Evolutionary conservation across 2,329 filamentous ascomycete genomes (phyloP).

Genomic region (Piedraia hortae): DNA sequence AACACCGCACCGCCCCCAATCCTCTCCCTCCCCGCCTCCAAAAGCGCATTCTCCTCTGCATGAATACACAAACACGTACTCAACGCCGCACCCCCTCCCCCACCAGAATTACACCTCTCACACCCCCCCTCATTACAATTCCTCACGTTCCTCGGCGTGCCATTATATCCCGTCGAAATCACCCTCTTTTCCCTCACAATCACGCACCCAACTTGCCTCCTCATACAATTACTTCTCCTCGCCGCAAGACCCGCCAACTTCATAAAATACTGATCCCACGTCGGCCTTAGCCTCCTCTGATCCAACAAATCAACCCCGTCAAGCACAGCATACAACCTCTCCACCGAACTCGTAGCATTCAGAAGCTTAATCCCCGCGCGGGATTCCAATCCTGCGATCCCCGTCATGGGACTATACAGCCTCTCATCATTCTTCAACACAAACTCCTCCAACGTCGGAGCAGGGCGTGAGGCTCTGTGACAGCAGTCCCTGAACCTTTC

Average conservation of each 20-base stretch:
- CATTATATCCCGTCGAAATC: constrained; percentile 90
- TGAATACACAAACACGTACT: constrained; percentile 89
- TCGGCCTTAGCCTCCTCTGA: constrained; percentile 53
- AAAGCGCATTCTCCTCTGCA: constrained; percentile 85
- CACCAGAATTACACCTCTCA: constrained; percentile 43
- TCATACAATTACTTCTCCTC: constrained; percentile 91
- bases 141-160: constrained; percentile 62
- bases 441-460: constrained; percentile 30
- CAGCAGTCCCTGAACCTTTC: constrained; percentile 40
- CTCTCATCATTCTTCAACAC: constrained; percentile 41
- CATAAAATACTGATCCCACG: constrained; percentile 98
- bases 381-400: constrained; percentile 50
- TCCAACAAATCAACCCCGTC: constrained; percentile 49
- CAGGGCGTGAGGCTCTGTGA: constrained; percentile 15
- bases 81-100: constrained; percentile 39
- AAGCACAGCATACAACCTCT: constrained; percentile 45
- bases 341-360: constrained; percentile 50
- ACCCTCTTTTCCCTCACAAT: constrained; percentile 66
- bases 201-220: constrained; percentile 81
- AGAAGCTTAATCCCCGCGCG: constrained; percentile 62
- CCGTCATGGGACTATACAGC: constrained; percentile 37
- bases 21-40: constrained; percentile 79
- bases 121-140: constrained; percentile 93
- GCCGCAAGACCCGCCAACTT: constrained; percentile 75
- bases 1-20: constrained; percentile 58